Evolutionary conservation across 1,284 basidiomycete genomes (phyloP), one percentile per base, ranked within the genome.

Genomic region (Tremellales sp.): DNA sequence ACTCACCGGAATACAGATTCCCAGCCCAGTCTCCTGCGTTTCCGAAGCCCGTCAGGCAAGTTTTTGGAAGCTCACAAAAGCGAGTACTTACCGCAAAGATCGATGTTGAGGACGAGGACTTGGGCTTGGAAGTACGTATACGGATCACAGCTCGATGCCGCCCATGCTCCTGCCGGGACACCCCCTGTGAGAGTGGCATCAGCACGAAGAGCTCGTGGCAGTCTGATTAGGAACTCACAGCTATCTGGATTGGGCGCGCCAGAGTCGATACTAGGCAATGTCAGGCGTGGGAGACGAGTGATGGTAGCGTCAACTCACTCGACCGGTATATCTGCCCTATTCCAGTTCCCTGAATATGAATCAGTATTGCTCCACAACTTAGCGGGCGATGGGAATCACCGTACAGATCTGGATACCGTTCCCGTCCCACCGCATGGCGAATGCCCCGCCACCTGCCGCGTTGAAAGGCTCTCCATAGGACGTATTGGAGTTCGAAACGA

Each of bases 391-490:
- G 10, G 10, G 10, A 10, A 25, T 18, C 13, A 27, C 71, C 67
- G 58, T 50, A 74, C 87, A 94, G 39, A 91, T 77, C 42, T 75
- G 78, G 67, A 94, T 82, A 5, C 85, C 87, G 5, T 70, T 63
- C 25, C 62, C 60, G 57, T 84, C 79, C 82, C 86, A 85, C 28
- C 81, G 68, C 69, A 85, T 83, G 1, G 81, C 87, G 57, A 76
- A 88, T 18, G 90, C 85, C 14, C 87, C 88, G 9, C 89, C 89
- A 2, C 75, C 74, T 12, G 61, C 64, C 13, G 54, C 59, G 71
- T 90, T 89, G 75, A 90, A 88, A 3, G 75, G 76, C 43, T 78
- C 71, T 1, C 88, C 88, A 55, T 82, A 93, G 6, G 81, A 80
- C 10, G 67, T 66, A 12, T 72, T 54, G 31, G 78, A 76, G 18